Evolutionary conservation across 768 basidiomycete species (phyloP), one percentile per base, ranked within the genome.

Genomic region (Boletus rubropictus): DNA sequence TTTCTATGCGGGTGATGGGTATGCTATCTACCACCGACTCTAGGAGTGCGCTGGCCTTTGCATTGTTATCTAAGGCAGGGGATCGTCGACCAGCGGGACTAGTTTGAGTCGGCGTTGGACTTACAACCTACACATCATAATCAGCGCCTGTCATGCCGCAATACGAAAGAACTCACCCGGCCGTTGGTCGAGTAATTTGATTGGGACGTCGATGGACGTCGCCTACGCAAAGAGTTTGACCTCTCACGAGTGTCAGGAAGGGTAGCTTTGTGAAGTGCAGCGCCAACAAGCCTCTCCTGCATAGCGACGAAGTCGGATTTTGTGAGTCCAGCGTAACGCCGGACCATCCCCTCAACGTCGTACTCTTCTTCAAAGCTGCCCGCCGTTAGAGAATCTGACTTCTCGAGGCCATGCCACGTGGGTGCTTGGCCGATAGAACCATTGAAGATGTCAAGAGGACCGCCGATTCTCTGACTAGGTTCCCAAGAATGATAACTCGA

Each of bases 401-500:
- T 75, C 44, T 75, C 74, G 42, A 86, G 67, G 43, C 86, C 83
- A 62, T 84, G 81, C 86, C 85, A 89, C 3, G 74, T 69, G 27
- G 76, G 68, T 28, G 74, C 70, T 21, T 71, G 61, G 39, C 79
- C 78, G 8, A 69, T 61, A 12, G 54, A 51, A 42, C 78, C 76
- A 29, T 65, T 72, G 61, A 89, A 80, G 20, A 86, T 55, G 38
- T 71, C 74, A 43, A 77, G 63, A 40, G 74, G 62, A 37, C 72
- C 72, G 51, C 84, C 80, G 48, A 77, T 76, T 53, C 68, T 69
- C 49, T 82, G 66, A 39, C 66, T 80, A 18, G 69, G 81, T 46
- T 88, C 85, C 77, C 76, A 82, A 4, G 88, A 88, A 61, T 90
- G 88, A 63, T 87, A 91, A 64, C 89, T 91, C 3, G 89, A 92